Conservation (phyloP, 1,284 basidiomycete species). For the Cystobasidium pallidum region DNA sequence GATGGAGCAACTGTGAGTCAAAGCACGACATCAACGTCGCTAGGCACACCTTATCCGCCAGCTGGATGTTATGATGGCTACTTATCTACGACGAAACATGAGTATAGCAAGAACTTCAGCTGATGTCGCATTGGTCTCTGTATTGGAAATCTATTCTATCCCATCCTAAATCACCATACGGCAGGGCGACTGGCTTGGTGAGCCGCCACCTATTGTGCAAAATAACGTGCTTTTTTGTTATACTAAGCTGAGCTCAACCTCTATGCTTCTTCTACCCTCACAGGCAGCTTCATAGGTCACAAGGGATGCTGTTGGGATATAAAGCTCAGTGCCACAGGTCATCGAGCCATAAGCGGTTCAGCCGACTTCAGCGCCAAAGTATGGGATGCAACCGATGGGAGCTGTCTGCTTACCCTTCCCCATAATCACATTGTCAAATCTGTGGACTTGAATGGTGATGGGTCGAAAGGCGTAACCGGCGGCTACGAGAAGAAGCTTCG, state of each 20-base stretch:
- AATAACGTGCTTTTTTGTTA: too few species aligned
- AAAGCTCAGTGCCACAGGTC: conserved; percentile 71
- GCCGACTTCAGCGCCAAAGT: conserved; percentile 99
- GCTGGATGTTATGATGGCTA: too few species aligned
- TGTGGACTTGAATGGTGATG: conserved; percentile 76
- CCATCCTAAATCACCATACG: background rate
- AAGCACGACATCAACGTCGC: background rate
- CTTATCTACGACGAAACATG: background rate
- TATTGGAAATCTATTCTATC: background rate
- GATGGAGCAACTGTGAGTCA: conserved; percentile 38
- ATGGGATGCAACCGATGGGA: conserved; percentile 94
- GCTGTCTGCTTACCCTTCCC: conserved; percentile 84
- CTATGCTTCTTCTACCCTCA: background rate
- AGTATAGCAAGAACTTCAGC: background rate
- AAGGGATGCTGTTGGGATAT: conserved; percentile 99
- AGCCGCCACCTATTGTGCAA: conserved; percentile 38
- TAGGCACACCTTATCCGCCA: background rate
- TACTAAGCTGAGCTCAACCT: background rate
- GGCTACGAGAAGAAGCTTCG: conserved; percentile 98
- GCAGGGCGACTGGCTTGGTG: conserved; percentile 33
- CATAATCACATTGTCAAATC: conserved; percentile 98
- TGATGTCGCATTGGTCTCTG: background rate
- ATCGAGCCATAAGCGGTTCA: conserved; percentile 86
- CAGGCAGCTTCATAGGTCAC: conserved; percentile 87
- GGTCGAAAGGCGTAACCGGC: conserved; percentile 77